Conservation (phyloP, 495 filamentous ascomycete genomes). For the Delitschia confertaspora region DNA sequence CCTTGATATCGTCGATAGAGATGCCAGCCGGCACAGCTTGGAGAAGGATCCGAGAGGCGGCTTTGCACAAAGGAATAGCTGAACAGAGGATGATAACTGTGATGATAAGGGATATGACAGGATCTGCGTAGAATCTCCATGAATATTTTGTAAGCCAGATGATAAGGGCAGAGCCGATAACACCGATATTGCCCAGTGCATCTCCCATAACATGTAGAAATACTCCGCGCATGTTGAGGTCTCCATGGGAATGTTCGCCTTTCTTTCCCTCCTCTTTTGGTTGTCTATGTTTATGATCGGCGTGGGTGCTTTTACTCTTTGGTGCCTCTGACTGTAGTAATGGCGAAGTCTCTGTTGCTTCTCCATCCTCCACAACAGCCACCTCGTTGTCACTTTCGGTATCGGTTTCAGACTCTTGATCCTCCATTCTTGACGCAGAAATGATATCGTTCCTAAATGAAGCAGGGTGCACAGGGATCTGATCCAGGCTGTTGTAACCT, state of each 20-base stretch:
- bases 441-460: constrained; percentile 89
- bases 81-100: constrained; percentile 88
- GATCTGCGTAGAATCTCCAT: constrained; percentile 75
- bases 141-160: constrained; percentile 76
- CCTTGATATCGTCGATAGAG: constrained; percentile 79
- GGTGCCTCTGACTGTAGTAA: constrained; percentile 27
- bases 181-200: constrained; percentile 92
- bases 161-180: constrained; percentile 83
- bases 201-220: constrained; percentile 94
- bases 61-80: constrained; percentile 84
- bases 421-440: constrained; percentile 53
- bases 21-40: constrained; percentile 87
- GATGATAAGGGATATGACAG: constrained; percentile 89
- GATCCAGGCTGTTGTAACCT: constrained; percentile 35
- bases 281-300: constrained; percentile 70
- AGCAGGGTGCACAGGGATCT: constrained; percentile 80
- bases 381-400: constrained; percentile 45
- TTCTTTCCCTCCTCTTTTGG: constrained; percentile 53
- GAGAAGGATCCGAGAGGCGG: constrained; percentile 85
- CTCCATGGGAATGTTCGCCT: constrained; percentile 64
- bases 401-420: constrained; percentile 44
- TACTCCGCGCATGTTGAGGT: constrained; percentile 97
- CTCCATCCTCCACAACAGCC: constrained; percentile 40
- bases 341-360: constrained; percentile 21
- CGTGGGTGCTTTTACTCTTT: constrained; percentile 41